Conservation (phyloP, 257 asterid genomes). For the Salvia rosmarinus region DNA sequence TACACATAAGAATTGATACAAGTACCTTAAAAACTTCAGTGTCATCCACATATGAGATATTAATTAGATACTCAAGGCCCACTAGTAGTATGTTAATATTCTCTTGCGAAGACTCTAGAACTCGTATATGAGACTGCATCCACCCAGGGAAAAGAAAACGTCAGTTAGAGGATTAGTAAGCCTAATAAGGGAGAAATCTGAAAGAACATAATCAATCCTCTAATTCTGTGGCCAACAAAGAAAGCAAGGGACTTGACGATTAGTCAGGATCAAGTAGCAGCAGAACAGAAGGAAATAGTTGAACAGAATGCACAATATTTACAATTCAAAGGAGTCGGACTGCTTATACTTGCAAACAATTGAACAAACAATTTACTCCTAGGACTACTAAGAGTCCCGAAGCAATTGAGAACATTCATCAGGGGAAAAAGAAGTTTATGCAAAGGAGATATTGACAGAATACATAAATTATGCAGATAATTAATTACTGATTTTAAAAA, state of each 20-base stretch:
- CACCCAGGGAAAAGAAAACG: conserved; percentile 10
- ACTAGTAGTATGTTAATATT: conserved; percentile 53
- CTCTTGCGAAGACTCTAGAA: conserved; percentile 72
- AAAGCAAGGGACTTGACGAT: background rate
- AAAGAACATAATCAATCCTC: conserved; percentile 10
- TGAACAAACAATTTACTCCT: conserved; percentile 18
- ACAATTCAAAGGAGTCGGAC: background rate
- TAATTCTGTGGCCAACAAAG: conserved; percentile 6
- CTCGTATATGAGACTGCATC: conserved; percentile 73
- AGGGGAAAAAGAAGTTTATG: conserved; percentile 2
- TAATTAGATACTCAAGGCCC: conserved; percentile 83
- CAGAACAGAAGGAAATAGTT: background rate
- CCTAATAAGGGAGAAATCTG: conserved; percentile 18
- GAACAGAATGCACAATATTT: conserved; percentile 5
- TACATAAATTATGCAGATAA: background rate
- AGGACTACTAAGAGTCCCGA: background rate
- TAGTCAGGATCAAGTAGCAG: conserved; percentile 15
- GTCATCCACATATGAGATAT: conserved; percentile 84
- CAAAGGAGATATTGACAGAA: background rate
- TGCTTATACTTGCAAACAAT: conserved; percentile 11
- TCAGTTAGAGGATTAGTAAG: conserved; percentile 22
- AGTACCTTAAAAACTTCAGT: conserved; percentile 90
- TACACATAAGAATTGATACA: conserved; percentile 1
- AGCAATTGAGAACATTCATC: conserved; percentile 6
- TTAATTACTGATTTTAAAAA: background rate